Conservation (phyloP, 805 yeast genomes). For the Yarrowia phangngaensis region DNA sequence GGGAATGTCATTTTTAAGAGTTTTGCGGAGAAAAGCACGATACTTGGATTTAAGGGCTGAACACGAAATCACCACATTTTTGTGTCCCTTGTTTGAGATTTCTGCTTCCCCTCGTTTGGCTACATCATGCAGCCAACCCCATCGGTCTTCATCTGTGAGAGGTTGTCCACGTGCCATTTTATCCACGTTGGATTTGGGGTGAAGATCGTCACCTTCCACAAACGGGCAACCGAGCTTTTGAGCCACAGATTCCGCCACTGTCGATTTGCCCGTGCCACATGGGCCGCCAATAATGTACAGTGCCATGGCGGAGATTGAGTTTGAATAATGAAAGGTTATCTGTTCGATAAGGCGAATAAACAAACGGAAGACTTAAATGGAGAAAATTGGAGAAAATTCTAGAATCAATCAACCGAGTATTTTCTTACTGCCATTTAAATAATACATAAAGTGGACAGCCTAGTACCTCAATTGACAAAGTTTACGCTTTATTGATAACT, state of each 20-base stretch:
- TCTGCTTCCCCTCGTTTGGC: constrained; percentile 41
- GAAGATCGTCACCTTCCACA: constrained; percentile 82
- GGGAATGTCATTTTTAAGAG: constrained; percentile 37
- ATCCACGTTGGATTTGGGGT: constrained; percentile 64
- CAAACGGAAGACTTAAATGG: too few relatives aligned
- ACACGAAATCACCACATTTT: constrained; percentile 59
- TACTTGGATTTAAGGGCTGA: constrained; percentile 76
- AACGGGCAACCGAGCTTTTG: constrained; percentile 49
- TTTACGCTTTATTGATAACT: too few relatives aligned
- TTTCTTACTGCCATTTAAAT: too few relatives aligned
- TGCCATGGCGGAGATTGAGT: not conserved
- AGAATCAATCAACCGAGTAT: too few relatives aligned
- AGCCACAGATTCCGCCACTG: constrained; percentile 58
- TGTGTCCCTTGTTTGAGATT: constrained; percentile 36
- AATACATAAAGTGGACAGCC: too few relatives aligned
- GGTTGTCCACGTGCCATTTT: constrained; percentile 85
- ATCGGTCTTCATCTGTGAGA: constrained; percentile 81
- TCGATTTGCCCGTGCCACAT: constrained; percentile 92
- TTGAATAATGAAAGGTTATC: not conserved
- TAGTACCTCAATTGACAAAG: too few relatives aligned
- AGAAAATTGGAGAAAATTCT: too few relatives aligned
- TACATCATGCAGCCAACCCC: constrained; percentile 76
- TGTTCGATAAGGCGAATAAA: too few relatives aligned
- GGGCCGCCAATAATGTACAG: constrained; percentile 78
- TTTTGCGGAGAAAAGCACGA: constrained; percentile 55